Conservation (phyloP, 441 rosid genomes). For the Gossypium schwendimanii region DNA sequence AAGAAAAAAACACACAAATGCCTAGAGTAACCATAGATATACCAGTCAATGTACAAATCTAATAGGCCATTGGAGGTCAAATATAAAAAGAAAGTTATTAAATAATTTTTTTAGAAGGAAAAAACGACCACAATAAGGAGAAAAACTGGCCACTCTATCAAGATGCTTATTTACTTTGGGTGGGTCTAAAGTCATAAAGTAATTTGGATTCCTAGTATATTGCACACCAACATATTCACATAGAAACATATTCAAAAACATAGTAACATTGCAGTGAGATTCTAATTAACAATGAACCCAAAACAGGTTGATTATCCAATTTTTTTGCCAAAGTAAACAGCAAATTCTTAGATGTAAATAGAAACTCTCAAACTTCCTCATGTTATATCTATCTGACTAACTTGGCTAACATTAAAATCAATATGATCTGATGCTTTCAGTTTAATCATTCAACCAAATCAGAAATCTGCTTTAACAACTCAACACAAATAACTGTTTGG, state of each 20-base stretch:
- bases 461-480: background rate
- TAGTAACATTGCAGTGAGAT: background rate
- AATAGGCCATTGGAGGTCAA: background rate
- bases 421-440: background rate
- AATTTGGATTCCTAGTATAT: background rate
- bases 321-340: background rate
- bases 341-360: background rate
- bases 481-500: background rate
- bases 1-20: background rate
- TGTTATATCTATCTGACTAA: background rate
- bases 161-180: background rate
- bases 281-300: background rate
- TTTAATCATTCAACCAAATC: background rate
- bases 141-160: background rate
- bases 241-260: background rate
- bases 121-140: background rate
- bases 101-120: background rate
- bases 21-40: background rate
- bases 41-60: background rate
- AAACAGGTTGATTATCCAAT: background rate
- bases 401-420: background rate
- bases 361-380: background rate
- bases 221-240: background rate
- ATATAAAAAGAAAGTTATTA: background rate
- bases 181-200: background rate